phyloP scores from a whole-genome alignment of 108 stramenopile species.

The Nitzschia inconspicua region DNA sequence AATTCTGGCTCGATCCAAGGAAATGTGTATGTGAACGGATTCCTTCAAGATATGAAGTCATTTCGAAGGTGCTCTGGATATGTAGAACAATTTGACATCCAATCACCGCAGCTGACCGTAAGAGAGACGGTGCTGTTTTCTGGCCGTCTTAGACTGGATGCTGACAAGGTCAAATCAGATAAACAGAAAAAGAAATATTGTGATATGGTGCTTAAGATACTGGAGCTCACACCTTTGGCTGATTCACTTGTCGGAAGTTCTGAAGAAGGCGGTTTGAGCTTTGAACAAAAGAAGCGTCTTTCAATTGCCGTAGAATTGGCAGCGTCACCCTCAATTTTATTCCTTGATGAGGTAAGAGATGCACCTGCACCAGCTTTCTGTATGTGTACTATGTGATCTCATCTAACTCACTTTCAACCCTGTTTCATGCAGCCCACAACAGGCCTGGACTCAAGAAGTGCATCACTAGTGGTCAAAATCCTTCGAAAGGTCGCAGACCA shows the following conservation, averaged over 20 bases:
- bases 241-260: slow-evolving; percentile 67
- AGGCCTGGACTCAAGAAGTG: slow-evolving; percentile 68
- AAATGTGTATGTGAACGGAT: slow-evolving; percentile 65
- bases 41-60: slow-evolving; percentile 48
- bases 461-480: slow-evolving; percentile 53
- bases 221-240: slow-evolving; percentile 74
- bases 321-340: slow-evolving; percentile 56
- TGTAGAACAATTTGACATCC: slow-evolving; percentile 90
- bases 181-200: slow-evolving; percentile 58
- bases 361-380: too few species aligned
- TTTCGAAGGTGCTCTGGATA: slow-evolving; percentile 79
- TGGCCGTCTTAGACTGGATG: slow-evolving; percentile 76
- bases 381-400: too few species aligned
- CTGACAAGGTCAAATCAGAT: slow-evolving; percentile 33
- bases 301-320: slow-evolving; percentile 79
- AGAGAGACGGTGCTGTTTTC: slow-evolving; percentile 86
- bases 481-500: slow-evolving; percentile 62
- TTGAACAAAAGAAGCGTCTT: slow-evolving; percentile 77
- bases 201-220: slow-evolving; percentile 67
- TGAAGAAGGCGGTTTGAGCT: slow-evolving; percentile 62
- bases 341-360: slow-evolving; percentile 70
- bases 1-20: slow-evolving; percentile 52
- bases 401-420: neutral
- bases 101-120: slow-evolving; percentile 80
- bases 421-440: slow-evolving; percentile 44